phyloP scores from a whole-genome alignment of 1,139 yeast genomes.

The Scheffersomyces segobiensis region DNA sequence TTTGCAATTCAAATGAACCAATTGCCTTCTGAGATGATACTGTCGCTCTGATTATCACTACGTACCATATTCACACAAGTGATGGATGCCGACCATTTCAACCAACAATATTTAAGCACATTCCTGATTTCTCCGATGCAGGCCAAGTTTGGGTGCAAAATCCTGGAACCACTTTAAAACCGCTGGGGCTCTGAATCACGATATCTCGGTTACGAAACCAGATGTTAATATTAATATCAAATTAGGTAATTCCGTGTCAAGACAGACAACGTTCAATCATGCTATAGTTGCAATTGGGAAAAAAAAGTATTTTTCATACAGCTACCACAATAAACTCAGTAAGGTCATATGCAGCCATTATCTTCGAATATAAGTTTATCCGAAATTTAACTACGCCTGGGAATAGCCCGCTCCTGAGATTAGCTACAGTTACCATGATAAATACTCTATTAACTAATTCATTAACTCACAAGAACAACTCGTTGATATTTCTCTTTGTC shows the following conservation, averaged over 20 bases:
- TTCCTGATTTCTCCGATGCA: not conserved
- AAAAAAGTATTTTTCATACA: not conserved
- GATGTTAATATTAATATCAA: no score
- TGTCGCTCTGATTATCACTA: not conserved
- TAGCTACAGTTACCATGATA: not conserved
- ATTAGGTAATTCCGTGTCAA: no score
- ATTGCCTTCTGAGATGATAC: no score
- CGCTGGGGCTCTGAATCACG: not conserved
- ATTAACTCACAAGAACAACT: slow-evolving; percentile 1
- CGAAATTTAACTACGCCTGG: not conserved
- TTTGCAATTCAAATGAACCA: not conserved
- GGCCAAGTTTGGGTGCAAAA: not conserved
- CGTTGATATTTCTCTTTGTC: slow-evolving; percentile 9
- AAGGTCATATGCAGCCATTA: not conserved
- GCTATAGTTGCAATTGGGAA: not conserved
- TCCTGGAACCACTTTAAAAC: not conserved
- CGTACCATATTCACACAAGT: not conserved
- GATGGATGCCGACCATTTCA: not conserved
- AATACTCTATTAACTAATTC: slow-evolving; percentile 5
- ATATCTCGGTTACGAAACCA: not conserved
- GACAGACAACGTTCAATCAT: no score
- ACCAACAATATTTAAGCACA: not conserved
- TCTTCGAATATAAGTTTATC: not conserved
- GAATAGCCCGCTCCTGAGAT: no score
- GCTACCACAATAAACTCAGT: not conserved